phyloP scores from a whole-genome alignment of 345 rosid genomes.

The Ceriops decandra region DNA sequence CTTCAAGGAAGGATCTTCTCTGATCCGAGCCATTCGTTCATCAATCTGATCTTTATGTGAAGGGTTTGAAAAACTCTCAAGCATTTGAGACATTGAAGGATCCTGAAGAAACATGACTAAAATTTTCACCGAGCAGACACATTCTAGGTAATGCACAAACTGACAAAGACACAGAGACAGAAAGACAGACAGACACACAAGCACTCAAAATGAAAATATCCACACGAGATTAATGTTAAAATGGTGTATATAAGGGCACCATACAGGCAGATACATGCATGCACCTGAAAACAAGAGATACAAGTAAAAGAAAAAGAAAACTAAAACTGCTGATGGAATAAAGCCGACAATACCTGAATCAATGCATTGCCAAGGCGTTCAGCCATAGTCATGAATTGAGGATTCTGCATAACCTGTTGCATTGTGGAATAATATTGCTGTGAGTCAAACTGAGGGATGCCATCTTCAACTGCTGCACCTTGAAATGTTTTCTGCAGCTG shows the following conservation, averaged over 20 bases:
- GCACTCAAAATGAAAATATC: neutral
- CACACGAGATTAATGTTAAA: neutral
- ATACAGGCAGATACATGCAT: neutral
- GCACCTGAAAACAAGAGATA: neutral
- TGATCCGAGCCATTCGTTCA: slow-evolving; percentile 80
- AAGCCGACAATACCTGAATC: slow-evolving; percentile 54
- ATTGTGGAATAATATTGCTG: slow-evolving; percentile 73
- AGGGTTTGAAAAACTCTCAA: slow-evolving; percentile 79
- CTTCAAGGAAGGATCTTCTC: slow-evolving; percentile 85
- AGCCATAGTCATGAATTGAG: slow-evolving; percentile 94
- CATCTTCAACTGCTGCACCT: slow-evolving; percentile 47
- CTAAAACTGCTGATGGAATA: neutral
- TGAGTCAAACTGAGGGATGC: slow-evolving; percentile 63
- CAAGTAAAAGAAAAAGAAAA: neutral
- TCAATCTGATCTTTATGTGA: slow-evolving; percentile 73
- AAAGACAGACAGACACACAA: neutral
- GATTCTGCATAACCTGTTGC: slow-evolving; percentile 98
- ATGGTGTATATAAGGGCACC: no score
- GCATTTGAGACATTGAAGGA: slow-evolving; percentile 93
- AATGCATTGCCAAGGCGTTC: slow-evolving; percentile 86
- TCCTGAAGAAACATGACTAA: slow-evolving; percentile 43
- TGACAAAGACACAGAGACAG: neutral
- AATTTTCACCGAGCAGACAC: slow-evolving; percentile 12
- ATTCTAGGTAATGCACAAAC: neutral
- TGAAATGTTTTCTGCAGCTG: slow-evolving; percentile 82